Evolutionary conservation across 2,329 filamentous ascomycete species (phyloP).

Genomic region (Colletotrichum sp.): DNA sequence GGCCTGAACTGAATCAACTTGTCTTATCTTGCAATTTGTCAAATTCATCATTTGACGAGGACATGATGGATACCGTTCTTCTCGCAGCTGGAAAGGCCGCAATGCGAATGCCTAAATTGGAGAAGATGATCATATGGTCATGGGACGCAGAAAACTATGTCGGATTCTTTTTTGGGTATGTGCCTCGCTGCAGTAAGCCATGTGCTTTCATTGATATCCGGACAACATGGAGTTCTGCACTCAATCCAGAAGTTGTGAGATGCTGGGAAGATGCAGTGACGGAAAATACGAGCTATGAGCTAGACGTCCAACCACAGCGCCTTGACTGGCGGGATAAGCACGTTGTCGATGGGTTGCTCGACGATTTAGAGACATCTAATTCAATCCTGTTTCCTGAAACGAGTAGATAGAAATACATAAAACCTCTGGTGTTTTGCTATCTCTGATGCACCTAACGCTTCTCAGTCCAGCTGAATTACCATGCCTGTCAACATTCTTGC

Average conservation of each 20-base stretch:
- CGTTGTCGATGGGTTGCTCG: not conserved
- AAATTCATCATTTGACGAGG: not conserved
- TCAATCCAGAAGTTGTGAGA: not conserved
- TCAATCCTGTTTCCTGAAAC: not conserved
- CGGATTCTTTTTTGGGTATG: not conserved
- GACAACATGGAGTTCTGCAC: not conserved
- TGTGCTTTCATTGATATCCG: not conserved
- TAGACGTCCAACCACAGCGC: accelerated
- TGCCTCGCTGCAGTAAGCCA: not conserved
- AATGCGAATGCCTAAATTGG: not conserved
- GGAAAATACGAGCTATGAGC: not conserved
- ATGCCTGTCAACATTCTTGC: not conserved
- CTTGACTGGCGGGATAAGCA: not conserved
- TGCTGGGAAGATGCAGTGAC: not conserved
- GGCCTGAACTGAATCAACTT: not conserved
- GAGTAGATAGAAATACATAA: not conserved
- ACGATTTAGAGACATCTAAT: not conserved
- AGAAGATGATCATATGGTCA: not conserved
- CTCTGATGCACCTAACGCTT: not conserved
- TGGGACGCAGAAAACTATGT: not conserved
- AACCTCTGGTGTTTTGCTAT: not conserved
- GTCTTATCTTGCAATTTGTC: not conserved
- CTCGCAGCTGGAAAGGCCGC: not conserved
- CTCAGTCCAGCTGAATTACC: accelerated
- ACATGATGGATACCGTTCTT: not conserved